phyloP scores from a whole-genome alignment of 306 rosid genomes.

The Vachellia collinsii region DNA sequence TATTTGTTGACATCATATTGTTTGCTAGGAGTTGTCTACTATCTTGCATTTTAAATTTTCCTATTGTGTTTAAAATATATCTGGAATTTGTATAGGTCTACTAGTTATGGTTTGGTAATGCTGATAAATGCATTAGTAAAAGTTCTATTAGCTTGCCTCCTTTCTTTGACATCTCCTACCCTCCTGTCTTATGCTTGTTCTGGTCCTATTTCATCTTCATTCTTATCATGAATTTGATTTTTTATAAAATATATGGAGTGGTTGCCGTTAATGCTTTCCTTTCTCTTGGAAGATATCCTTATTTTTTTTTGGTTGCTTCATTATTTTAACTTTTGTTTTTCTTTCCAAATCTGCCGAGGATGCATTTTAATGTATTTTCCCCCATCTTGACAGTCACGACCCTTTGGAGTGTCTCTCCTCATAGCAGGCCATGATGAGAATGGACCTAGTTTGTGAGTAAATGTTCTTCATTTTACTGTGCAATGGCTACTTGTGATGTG shows the following conservation, averaged over 20 bases:
- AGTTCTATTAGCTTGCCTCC: not conserved
- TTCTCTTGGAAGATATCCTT: not conserved
- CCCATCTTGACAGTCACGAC: constrained; percentile 63
- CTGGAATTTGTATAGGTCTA: not conserved
- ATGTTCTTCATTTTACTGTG: not conserved
- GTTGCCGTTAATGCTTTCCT: not conserved
- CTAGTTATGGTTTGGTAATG: not conserved
- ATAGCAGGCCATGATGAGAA: constrained; percentile 83
- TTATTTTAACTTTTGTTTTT: not conserved
- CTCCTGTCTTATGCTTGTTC: not conserved
- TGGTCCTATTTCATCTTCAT: not conserved
- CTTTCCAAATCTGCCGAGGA: not conserved
- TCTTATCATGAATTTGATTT: not conserved
- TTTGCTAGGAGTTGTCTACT: not conserved
- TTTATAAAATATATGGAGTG: not conserved
- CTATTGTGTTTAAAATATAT: not conserved
- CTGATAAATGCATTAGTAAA: not conserved
- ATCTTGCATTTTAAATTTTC: not conserved
- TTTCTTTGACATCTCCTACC: not conserved
- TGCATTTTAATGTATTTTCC: not conserved
- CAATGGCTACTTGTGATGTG: not conserved
- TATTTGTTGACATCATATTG: no score
- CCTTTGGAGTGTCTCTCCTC: constrained; percentile 80
- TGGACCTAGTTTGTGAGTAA: constrained; percentile 77
- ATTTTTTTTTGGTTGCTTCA: not conserved